Base-by-base conservation (phyloP, 306 rosid genomes). In the Acacia confusa region DNA sequence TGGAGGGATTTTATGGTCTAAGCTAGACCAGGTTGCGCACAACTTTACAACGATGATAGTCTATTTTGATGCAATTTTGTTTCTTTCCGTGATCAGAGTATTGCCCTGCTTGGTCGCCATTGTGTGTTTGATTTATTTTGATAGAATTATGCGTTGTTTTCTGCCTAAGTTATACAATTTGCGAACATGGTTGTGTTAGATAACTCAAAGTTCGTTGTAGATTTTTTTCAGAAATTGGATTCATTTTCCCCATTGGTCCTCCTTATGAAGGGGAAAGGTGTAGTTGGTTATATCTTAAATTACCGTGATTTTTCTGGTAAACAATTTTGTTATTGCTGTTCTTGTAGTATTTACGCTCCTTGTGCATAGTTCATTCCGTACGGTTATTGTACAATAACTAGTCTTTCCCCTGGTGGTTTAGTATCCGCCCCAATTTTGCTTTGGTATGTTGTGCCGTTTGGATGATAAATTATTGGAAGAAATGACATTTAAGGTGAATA, bases 1-100 rank as follows among this genome's bases (percentile, higher is more conserved):
- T 45, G 80, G 28, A 74, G 78, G 74, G 53, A 45, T 76, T 81
- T 61, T 76, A 53, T 77, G 10, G 40, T 61, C 69, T 53, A 64
- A 40, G 67, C 69, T 44, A 70, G 52, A 25, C 80, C 27, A 47
- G 9, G 71, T 74, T 78, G 22, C 40, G 13, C 30, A 14, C 76
- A 41, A 32, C 48, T 63, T 27, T 52, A 27, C 53, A 32, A 50
- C 36, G 61, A 74, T 74, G 80, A 34, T 55, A 34, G 7, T 55
- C 8, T 79, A 44, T 45, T 81, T 52, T 25, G 20, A 45, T 20
- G n/a, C 64, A 22, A 7, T 71, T 44, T 84, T 75, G 27, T 17
- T 65, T 20, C 40, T 13, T 22, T 14, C 44, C 36, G 30, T 60
- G 48, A 41, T 43, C 36, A 27, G 79, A 19, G 61, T 9, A 34